phyloP scores from a whole-genome alignment of 2,329 filamentous ascomycete species.

The Ploettnerulaceae sp. region DNA sequence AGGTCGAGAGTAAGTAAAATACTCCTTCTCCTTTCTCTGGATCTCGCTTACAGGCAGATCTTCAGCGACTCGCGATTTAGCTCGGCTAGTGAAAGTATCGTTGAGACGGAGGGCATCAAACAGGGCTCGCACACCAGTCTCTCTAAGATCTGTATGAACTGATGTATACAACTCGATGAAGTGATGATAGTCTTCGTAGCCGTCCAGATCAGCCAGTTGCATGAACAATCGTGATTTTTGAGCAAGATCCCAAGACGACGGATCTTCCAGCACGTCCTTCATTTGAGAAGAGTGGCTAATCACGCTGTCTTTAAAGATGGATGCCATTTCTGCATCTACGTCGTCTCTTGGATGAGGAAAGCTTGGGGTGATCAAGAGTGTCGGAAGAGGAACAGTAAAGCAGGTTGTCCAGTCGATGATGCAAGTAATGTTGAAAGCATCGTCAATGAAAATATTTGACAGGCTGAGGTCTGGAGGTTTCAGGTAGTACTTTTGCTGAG shows the following conservation, averaged over 20 bases:
- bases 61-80: slow-evolving; percentile 1
- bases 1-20: background rate
- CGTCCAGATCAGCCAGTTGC: slow-evolving; percentile 3
- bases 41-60: slow-evolving; percentile 3
- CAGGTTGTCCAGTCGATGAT: slow-evolving; percentile 5
- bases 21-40: slow-evolving; percentile 4
- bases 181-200: slow-evolving; percentile 3
- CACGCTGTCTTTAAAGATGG: slow-evolving; percentile 5
- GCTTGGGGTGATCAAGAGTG: slow-evolving; percentile 3
- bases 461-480: slow-evolving; percentile 6
- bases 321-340: background rate
- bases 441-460: slow-evolving; percentile 6
- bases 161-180: slow-evolving; percentile 6
- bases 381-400: slow-evolving; percentile 4
- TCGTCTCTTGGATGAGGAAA: slow-evolving; percentile 8
- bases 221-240: slow-evolving; percentile 6
- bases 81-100: slow-evolving; percentile 1
- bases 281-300: slow-evolving; percentile 3
- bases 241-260: slow-evolving; percentile 3
- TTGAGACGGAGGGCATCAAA: slow-evolving; percentile 4
- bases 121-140: background rate
- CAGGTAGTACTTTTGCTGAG: slow-evolving; percentile 6
- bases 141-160: slow-evolving; percentile 1
- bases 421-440: slow-evolving; percentile 7
- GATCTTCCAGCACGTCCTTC: slow-evolving; percentile 2